These are phyloP conservation scores for Starmerella gropengiesseri DNA, from an alignment of 805 yeast genomes.

Conservation along the genomic window DNA sequence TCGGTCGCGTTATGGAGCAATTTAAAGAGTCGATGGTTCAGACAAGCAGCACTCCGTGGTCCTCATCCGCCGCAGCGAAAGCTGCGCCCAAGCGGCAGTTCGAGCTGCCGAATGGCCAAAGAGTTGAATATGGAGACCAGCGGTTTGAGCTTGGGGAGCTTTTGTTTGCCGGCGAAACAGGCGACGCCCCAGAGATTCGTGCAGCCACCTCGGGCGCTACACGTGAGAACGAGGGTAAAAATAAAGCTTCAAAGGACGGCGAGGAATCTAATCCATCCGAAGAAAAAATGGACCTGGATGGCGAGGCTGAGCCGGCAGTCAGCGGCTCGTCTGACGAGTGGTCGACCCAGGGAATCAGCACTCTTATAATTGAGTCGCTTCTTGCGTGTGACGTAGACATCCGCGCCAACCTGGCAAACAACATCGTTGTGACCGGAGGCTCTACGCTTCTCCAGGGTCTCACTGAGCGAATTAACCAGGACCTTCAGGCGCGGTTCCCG, in stretches of 20 bases:
- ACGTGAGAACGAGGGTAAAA: conserved; percentile 23
- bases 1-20: conserved; percentile 49
- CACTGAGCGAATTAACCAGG: conserved; percentile 63
- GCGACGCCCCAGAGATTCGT: background rate
- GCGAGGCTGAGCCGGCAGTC: conserved; percentile 13
- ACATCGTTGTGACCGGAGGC: conserved; percentile 79
- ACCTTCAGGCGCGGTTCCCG: conserved; percentile 59
- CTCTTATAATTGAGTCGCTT: conserved; percentile 44
- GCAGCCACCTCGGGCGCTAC: background rate
- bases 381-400: conserved; percentile 67
- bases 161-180: conserved; percentile 38
- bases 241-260: too few species aligned
- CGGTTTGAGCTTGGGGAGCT: conserved; percentile 59
- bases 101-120: conserved; percentile 60
- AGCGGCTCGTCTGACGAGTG: conserved; percentile 11
- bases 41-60: conserved; percentile 32
- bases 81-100: conserved; percentile 36
- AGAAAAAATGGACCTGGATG: conserved; percentile 16
- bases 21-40: conserved; percentile 47
- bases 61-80: conserved; percentile 20
- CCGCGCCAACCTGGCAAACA: conserved; percentile 77
- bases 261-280: too few species aligned
- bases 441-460: conserved; percentile 70
- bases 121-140: conserved; percentile 47
- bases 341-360: conserved; percentile 39